Conservation (phyloP, 163 green algal genomes). For the Chlamydomonas reinhardtii region DNA sequence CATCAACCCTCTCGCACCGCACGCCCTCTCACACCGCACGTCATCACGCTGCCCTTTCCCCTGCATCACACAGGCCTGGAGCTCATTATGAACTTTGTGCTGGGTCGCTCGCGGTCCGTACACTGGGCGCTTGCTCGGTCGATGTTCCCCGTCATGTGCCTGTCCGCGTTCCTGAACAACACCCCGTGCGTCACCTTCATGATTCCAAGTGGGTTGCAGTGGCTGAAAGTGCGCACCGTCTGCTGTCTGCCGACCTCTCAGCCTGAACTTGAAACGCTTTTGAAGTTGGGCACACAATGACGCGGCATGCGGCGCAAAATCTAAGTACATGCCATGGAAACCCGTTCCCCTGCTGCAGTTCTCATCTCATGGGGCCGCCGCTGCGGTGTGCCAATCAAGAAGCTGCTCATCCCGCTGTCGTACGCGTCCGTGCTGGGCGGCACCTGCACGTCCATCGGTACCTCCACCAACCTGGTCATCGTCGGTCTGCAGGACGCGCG, state of each 20-base stretch:
- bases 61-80: conserved; percentile 40
- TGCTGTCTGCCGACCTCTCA: too few species aligned
- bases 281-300: too few species aligned
- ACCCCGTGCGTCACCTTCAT: conserved; percentile 80
- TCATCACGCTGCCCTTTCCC: too few species aligned
- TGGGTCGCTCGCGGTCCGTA: conserved; percentile 50
- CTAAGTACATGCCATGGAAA: too few species aligned
- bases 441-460: conserved; percentile 80
- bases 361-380: not conserved
- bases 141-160: conserved; percentile 67
- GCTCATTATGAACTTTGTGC: conserved; percentile 61
- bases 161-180: conserved; percentile 87
- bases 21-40: too few species aligned
- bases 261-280: too few species aligned
- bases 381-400: conserved; percentile 60
- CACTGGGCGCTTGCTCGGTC: conserved; percentile 53
- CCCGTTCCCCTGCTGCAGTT: too few species aligned
- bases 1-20: too few species aligned
- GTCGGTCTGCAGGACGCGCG: conserved; percentile 25
- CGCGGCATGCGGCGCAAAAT: too few species aligned
- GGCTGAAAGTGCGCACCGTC: too few species aligned
- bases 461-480: conserved; percentile 81
- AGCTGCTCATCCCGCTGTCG: conserved; percentile 78
- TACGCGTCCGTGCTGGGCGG: conserved; percentile 79
- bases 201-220: conserved; percentile 59